Conservation (phyloP, 176 grass and related monocot species). For the Paspalum notatum region DNA sequence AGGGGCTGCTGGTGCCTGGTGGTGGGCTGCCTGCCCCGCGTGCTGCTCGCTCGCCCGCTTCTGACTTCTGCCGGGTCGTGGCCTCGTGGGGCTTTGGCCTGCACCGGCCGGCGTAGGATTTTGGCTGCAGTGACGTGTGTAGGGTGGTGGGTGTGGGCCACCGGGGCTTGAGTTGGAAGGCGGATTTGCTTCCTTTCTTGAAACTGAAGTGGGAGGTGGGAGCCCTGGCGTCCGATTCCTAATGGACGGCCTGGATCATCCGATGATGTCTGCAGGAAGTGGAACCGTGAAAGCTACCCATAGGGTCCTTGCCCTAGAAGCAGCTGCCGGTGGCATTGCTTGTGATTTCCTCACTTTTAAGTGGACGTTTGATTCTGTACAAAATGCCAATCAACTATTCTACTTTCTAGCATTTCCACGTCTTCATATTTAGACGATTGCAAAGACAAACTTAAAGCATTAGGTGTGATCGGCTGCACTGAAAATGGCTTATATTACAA, state of each 20-base stretch:
- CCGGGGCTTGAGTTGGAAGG: background rate
- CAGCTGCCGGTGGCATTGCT: background rate
- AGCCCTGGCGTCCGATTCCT: background rate
- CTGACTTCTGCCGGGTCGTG: slow-evolving; percentile 10
- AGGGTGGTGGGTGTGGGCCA: background rate
- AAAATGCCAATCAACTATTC: too few species aligned
- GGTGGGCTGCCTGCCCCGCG: slow-evolving; percentile 1
- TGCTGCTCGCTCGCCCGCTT: slow-evolving; percentile 2
- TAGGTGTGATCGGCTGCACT: too few species aligned
- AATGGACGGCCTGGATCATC: slow-evolving; percentile 1
- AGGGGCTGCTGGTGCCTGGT: background rate
- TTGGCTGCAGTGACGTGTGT: slow-evolving; percentile 34
- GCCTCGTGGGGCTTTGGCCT: slow-evolving; percentile 45
- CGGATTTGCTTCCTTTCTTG: background rate
- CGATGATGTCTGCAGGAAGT: background rate
- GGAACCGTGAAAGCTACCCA: background rate
- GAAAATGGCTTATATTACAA: too few species aligned
- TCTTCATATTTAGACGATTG: too few species aligned
- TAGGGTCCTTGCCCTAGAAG: background rate
- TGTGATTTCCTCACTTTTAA: background rate
- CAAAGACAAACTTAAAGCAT: too few species aligned
- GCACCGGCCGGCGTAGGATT: background rate
- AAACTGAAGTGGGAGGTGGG: background rate
- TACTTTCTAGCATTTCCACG: too few species aligned
- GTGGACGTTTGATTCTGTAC: too few species aligned